Evolutionary conservation across 208 protist genomes (phyloP).

Genomic region (Lotmaria passim): DNA sequence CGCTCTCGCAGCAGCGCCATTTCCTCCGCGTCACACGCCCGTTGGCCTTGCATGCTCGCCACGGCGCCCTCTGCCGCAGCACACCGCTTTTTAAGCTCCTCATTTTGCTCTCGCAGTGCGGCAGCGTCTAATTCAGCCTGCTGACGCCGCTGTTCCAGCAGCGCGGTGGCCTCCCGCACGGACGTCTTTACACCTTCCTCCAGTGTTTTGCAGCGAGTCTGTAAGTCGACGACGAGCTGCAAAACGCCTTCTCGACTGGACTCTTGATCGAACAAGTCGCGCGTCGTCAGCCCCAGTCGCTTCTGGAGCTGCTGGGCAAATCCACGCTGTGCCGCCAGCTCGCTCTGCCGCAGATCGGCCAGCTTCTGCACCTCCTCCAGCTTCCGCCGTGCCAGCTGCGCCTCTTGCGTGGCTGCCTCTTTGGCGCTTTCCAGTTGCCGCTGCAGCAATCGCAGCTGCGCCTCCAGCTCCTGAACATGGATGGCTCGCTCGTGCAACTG

Average conservation of each 20-base stretch:
- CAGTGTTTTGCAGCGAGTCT: conserved; percentile 10
- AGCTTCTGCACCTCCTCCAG: conserved; percentile 17
- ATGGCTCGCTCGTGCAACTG: conserved; percentile 33
- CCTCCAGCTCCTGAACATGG: conserved; percentile 30
- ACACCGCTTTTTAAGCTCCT: conserved; percentile 26
- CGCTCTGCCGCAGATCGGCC: conserved; percentile 14
- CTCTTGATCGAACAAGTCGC: conserved; percentile 34
- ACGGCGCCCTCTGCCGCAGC: conserved; percentile 15
- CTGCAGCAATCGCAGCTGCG: conserved; percentile 24
- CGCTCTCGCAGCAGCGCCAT: conserved; percentile 17
- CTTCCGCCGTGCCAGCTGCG: background rate
- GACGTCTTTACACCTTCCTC: conserved; percentile 21
- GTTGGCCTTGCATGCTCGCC: conserved; percentile 5
- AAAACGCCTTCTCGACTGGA: conserved; percentile 37
- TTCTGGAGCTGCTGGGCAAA: conserved; percentile 31
- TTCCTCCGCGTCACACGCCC: conserved; percentile 2
- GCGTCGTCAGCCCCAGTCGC: conserved; percentile 25
- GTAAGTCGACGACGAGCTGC: conserved; percentile 18
- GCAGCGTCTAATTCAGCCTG: conserved; percentile 14
- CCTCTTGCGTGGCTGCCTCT: background rate
- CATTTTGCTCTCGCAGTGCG: conserved; percentile 21
- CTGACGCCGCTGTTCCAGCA: conserved; percentile 18
- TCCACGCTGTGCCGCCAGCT: conserved; percentile 32
- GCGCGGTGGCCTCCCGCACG: conserved; percentile 20
- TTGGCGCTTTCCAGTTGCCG: conserved; percentile 16